These are phyloP conservation scores for Cichorium intybus DNA, from an alignment of 140 eudicot species.

Conservation along the genomic window DNA sequence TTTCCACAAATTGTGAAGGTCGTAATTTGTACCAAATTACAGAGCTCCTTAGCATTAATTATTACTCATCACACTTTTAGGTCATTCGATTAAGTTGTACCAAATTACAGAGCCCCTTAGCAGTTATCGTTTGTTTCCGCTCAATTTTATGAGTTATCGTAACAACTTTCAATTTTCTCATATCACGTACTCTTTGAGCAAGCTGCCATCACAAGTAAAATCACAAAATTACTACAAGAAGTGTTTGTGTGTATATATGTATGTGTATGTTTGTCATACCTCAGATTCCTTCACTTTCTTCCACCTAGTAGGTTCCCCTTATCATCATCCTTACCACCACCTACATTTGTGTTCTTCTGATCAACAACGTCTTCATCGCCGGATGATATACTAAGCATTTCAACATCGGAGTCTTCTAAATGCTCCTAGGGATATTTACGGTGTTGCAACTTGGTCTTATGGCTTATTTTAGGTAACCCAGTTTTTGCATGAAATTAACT, in stretches of 20 bases:
- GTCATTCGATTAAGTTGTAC: no score
- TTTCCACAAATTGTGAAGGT: no score
- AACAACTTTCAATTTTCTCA: constrained; percentile 74
- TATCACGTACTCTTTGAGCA: constrained; percentile 84
- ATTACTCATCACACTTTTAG: no score
- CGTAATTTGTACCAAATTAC: no score
- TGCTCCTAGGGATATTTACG: constrained; percentile 37
- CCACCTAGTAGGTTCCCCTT: constrained; percentile 87
- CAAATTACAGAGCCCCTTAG: constrained; percentile 59
- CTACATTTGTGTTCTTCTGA: constrained; percentile 21
- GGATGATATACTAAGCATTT: constrained; percentile 88
- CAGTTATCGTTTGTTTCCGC: constrained; percentile 48
- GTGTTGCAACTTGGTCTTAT: constrained; percentile 18
- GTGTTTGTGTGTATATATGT: background rate
- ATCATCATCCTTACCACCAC: constrained; percentile 44
- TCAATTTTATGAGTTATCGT: constrained; percentile 49
- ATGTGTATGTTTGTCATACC: constrained; percentile 27
- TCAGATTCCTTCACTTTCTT: constrained; percentile 83
- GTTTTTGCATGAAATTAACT: constrained; percentile 66
- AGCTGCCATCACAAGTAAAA: constrained; percentile 48
- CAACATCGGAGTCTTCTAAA: constrained; percentile 88
- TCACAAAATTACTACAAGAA: background rate
- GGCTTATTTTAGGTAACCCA: constrained; percentile 34
- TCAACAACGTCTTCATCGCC: constrained; percentile 66
- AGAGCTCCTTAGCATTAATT: constrained; percentile 56